A percentile compares a stretch with the other conserved stretches of the same genome.
Conservation (phyloP, 1,284 basidiomycete genomes). For the Heterobasidion annosum region DNA sequence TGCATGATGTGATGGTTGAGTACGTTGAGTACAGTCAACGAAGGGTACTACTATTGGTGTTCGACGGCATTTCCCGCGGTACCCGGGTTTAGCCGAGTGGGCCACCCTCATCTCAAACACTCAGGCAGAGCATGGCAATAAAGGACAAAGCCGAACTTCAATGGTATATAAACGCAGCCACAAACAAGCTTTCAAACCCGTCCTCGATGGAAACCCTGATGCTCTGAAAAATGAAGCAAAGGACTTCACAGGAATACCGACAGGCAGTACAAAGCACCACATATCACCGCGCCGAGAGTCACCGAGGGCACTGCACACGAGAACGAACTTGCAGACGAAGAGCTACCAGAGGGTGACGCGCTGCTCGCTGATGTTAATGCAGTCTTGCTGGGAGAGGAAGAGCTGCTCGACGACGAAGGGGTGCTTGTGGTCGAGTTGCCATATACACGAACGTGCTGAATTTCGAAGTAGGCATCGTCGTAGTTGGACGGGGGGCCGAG, state of each 20-base stretch:
- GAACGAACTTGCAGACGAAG: neutral
- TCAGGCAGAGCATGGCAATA: too few species aligned
- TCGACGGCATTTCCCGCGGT: too few species aligned
- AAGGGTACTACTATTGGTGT: too few species aligned
- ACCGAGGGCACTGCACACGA: neutral
- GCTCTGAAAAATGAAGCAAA: neutral
- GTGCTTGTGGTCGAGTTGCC: slow-evolving; percentile 18
- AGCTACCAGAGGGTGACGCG: neutral
- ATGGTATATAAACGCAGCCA: too few species aligned
- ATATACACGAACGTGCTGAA: slow-evolving; percentile 52
- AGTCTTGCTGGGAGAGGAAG: neutral
- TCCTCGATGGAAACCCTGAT: too few species aligned
- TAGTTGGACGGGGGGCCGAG: slow-evolving; percentile 58
- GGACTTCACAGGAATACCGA: neutral
- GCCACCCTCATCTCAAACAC: too few species aligned
- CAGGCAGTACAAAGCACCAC: neutral
- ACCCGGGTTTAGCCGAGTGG: too few species aligned
- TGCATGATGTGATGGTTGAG: too few species aligned
- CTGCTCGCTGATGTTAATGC: neutral
- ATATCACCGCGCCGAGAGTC: neutral
- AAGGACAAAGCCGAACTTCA: too few species aligned
- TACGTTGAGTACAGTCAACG: too few species aligned
- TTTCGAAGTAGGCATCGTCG: slow-evolving; percentile 70
- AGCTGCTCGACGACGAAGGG: neutral
- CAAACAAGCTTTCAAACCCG: too few species aligned